Base-by-base conservation (phyloP, 2,329 filamentous ascomycete genomes). In the Ascochyta fabae region DNA sequence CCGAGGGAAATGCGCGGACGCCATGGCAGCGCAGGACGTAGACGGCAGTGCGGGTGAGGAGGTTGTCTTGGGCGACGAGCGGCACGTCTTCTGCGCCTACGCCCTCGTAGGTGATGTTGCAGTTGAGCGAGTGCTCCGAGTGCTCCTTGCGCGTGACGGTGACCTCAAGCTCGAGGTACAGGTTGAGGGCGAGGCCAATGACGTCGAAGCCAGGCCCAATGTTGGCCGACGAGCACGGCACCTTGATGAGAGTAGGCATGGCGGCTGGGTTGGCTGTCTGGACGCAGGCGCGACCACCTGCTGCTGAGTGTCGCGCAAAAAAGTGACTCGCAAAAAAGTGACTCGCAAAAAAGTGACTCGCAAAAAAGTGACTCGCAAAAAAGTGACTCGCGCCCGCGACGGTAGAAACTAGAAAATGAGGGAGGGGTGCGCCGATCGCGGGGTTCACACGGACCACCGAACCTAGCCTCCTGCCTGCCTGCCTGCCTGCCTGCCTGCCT, bases 201-300 rank as follows among this genome's bases (percentile, higher is more conserved):
- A 97, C 94, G 81, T 99, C 94, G 83, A 98, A 99, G 56, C 94
- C 94, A 44, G 94, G 94, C 66, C 83, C 94, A 73, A 98, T 97
- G 82, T 98, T 98, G 79, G 94, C 94, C 59, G 93, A 97, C 58
- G 94, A 98, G 80, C 91, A 96, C 63, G 94, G 94, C 59, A 92
- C 91, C 79, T 84, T 86, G 82, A 92, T 90, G 66, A 90, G 88
- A 39, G 72, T 74, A 42, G 71, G 56, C 71, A 72, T 75, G 36
- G 43, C 60, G 58, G 5, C 27, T 8, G 27, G 43, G 35, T 54
- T 38, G 54, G 48, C 40, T 45, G 46, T 31, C 38, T 46, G 44
- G 29, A 36, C 45, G 48, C 38, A 34, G 46, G 34, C 53, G 48
- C 51, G 34, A 8, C 24, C 24, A 8, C 24, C 7, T 43, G 42